These are phyloP conservation scores for Sedum album DNA, from an alignment of 164 flowering plant species.

Conservation along the genomic window DNA sequence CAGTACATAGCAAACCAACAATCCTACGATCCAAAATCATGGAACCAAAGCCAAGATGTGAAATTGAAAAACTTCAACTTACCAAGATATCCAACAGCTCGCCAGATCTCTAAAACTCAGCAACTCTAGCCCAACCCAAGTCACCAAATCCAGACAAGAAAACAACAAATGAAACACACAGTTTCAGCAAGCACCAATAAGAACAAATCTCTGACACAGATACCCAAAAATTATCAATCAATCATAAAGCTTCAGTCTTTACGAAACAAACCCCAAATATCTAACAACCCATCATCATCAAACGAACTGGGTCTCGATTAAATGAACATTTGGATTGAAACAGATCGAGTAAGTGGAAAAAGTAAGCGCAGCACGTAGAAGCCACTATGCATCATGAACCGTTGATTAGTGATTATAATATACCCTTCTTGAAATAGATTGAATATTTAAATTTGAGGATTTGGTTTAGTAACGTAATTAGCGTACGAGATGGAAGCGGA, in stretches of 20 bases:
- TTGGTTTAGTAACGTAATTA: not conserved
- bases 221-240: not conserved
- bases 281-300: too few species aligned
- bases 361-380: slow-evolving; percentile 3
- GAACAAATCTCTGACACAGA: not conserved
- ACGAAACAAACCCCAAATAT: not conserved
- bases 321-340: not conserved
- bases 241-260: slow-evolving; percentile 1
- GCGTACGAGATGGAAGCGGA: slow-evolving; percentile 1
- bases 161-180: not conserved
- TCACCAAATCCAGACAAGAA: not conserved
- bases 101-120: not conserved
- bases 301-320: not conserved
- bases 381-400: not conserved
- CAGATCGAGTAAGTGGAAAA: not conserved
- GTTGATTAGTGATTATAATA: not conserved
- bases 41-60: not conserved
- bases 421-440: not conserved
- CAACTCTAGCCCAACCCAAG: not conserved
- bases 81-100: not conserved
- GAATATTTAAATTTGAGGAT: not conserved
- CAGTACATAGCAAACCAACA: not conserved
- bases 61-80: too few species aligned
- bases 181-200: not conserved
- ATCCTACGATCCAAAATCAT: not conserved